Conservation (phyloP, 1,284 basidiomycete species). For the Ustilago nuda region DNA sequence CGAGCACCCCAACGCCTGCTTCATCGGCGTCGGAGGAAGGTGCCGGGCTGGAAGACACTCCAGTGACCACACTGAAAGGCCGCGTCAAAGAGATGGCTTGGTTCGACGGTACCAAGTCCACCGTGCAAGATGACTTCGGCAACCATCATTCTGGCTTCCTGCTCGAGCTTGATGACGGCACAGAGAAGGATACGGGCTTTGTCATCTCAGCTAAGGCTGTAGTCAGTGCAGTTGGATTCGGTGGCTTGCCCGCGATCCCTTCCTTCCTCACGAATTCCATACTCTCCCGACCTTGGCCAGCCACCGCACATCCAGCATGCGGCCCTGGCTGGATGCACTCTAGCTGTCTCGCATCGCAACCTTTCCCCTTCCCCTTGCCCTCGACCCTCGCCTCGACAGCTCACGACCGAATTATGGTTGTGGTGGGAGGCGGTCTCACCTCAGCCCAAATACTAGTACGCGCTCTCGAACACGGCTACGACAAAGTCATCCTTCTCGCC, state of each 20-base stretch:
- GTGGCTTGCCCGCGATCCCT: conserved; percentile 61
- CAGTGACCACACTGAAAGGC: conserved; percentile 21
- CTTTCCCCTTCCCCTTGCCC: conserved; percentile 44
- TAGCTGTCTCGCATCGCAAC: conserved; percentile 53
- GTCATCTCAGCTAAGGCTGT: conserved; percentile 50
- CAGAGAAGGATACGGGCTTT: neutral
- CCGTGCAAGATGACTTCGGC: conserved; percentile 31
- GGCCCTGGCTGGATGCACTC: conserved; percentile 68
- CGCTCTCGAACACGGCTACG: conserved; percentile 59
- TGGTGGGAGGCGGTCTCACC: conserved; percentile 70
- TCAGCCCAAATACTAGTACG: conserved; percentile 69
- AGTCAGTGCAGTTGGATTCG: conserved; percentile 67
- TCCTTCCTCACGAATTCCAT: conserved; percentile 15
- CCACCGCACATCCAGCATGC: conserved; percentile 13
- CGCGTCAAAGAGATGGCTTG: conserved; percentile 34
- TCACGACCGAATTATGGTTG: conserved; percentile 40
- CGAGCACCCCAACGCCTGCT: neutral
- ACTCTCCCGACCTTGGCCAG: neutral
- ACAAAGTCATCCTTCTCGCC: conserved; percentile 64
- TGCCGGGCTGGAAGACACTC: conserved; percentile 1
- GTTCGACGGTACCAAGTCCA: conserved; percentile 32
- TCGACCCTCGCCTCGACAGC: conserved; percentile 13
- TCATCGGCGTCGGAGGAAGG: neutral
- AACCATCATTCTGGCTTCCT: conserved; percentile 40
- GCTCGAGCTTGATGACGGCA: conserved; percentile 26